Percentiles rank a stretch among this genome's conserved stretches.
phyloP scores from a whole-genome alignment of 257 asterid species.

The Solanum sejunctum region DNA sequence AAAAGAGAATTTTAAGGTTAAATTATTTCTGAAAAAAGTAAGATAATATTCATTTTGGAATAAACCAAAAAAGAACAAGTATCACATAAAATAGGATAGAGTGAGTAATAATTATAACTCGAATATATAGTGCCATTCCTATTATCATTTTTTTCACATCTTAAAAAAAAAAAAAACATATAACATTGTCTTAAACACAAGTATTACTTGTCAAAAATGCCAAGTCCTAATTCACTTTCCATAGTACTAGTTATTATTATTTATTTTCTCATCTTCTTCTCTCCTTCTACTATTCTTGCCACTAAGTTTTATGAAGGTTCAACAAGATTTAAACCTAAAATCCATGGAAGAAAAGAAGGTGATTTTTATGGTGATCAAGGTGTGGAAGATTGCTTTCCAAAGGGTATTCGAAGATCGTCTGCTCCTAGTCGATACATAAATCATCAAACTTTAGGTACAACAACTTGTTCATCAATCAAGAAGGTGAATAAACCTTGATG shows the following conservation, averaged over 20 bases:
- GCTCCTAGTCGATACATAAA: conserved; percentile 61
- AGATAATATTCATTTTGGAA: too few species aligned
- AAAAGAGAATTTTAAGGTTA: too few species aligned
- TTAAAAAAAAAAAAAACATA: background rate
- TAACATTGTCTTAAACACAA: background rate
- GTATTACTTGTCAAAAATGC: background rate
- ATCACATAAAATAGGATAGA: too few species aligned
- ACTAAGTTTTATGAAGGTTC: background rate
- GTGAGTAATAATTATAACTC: background rate
- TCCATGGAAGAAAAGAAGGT: background rate
- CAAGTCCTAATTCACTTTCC: background rate
- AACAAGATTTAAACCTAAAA: conserved; percentile 16
- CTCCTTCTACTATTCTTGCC: background rate
- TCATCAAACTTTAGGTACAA: conserved; percentile 27
- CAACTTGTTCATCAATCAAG: conserved; percentile 12
- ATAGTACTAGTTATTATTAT: background rate
- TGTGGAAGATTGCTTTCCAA: conserved; percentile 50
- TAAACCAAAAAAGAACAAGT: too few species aligned
- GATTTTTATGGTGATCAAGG: conserved; percentile 10
- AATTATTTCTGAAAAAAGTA: too few species aligned
- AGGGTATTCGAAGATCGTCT: conserved; percentile 39
- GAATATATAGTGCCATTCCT: conserved; percentile 8
- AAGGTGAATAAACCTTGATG: conserved; percentile 26
- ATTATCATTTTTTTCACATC: background rate
- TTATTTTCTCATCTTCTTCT: background rate